A percentile compares a stretch with the other conserved stretches of the same genome.
Evolutionary conservation across 2,329 filamentous ascomycete species (phyloP).

Genomic region (Cladosporium velox): DNA sequence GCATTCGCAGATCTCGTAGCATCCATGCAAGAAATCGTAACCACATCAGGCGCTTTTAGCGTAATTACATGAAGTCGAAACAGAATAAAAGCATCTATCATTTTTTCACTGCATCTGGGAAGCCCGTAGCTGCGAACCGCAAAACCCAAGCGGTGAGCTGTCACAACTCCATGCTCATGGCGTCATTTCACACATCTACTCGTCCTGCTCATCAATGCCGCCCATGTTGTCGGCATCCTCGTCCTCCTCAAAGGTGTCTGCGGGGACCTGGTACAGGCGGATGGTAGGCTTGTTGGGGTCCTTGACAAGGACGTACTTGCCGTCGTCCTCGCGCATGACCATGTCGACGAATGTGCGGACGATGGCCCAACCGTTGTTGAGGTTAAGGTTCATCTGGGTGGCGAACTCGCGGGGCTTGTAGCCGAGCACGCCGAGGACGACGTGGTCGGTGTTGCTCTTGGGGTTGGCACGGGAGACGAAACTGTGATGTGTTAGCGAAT

Average conservation of each 20-base stretch:
- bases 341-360: conserved; percentile 98
- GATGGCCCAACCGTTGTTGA: conserved; percentile 98
- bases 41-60: neutral
- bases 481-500: conserved; percentile 49
- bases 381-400: conserved; percentile 94
- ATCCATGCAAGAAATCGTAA: neutral
- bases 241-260: conserved; percentile 86
- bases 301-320: conserved; percentile 78
- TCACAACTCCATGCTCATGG: conserved; percentile 18
- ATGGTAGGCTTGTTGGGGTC: conserved; percentile 97
- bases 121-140: conserved; percentile 16
- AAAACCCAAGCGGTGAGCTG: conserved; percentile 14
- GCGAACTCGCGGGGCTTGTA: conserved; percentile 99
- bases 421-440: conserved; percentile 90
- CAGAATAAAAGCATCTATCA: conserved; percentile 19
- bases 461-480: conserved; percentile 95
- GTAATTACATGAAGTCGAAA: conserved; percentile 5
- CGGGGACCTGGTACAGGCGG: conserved; percentile 86
- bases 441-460: conserved; percentile 88
- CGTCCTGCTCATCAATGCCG: conserved; percentile 57
- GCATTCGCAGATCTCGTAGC: too few relatives aligned
- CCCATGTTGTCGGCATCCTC: conserved; percentile 73
- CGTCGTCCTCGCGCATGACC: conserved; percentile 68
- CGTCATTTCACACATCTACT: conserved; percentile 40
- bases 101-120: conserved; percentile 16